Percentiles rank a stretch among this genome's conserved stretches.
These are phyloP conservation scores for Spathaspora sp. DNA, from an alignment of 805 yeast genomes.

Conservation along the genomic window DNA sequence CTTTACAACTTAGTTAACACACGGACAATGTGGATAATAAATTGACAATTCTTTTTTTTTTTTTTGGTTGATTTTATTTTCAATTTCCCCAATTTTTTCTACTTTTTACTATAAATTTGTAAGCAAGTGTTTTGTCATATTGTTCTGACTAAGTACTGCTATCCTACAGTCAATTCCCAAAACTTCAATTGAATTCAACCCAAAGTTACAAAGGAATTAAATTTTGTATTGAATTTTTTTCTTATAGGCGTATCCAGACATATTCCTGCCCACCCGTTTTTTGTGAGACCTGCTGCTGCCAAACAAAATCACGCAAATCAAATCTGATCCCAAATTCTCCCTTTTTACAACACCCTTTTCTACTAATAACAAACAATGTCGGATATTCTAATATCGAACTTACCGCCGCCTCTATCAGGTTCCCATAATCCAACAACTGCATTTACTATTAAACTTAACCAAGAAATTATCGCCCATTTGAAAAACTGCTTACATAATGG, in stretches of 20 bases:
- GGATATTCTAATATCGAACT: not conserved
- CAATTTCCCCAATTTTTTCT: not conserved
- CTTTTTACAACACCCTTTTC: too few species aligned
- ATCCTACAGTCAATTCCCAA: not conserved
- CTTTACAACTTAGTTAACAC: not conserved
- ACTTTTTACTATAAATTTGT: not conserved
- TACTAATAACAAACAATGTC: too few species aligned
- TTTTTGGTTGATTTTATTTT: too few species aligned
- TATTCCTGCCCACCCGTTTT: not conserved
- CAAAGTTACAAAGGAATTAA: not conserved
- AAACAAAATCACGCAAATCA: not conserved
- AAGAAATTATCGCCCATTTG: constrained; percentile 24
- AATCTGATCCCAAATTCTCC: not conserved
- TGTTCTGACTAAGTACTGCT: not conserved
- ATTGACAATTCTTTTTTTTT: not conserved
- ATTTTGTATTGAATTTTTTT: not conserved
- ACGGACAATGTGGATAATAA: not conserved
- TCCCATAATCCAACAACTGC: constrained; percentile 1
- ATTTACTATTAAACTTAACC: constrained; percentile 20
- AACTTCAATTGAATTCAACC: not conserved
- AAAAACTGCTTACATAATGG: constrained; percentile 13
- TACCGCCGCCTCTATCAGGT: not conserved
- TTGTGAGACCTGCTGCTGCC: not conserved
- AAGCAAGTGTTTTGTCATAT: not conserved
- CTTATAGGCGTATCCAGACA: not conserved